phyloP scores from a whole-genome alignment of 495 filamentous ascomycete species.

The Xylaria grammica region DNA sequence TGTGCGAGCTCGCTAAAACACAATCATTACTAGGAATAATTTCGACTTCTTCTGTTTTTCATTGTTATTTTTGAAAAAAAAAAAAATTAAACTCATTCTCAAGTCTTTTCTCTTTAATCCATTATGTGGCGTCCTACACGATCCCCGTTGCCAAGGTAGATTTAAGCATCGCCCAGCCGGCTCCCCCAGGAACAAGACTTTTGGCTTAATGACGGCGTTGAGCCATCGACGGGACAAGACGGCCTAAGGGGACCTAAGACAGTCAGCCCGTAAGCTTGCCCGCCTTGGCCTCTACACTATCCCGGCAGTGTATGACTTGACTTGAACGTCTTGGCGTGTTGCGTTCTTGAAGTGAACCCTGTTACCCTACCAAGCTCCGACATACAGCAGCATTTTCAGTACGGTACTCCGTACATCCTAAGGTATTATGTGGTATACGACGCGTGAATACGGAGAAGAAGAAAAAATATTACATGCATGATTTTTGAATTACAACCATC shows the following conservation, averaged over 20 bases:
- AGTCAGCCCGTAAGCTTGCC: slow-evolving; percentile 14
- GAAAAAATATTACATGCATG: background rate
- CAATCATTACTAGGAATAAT: background rate
- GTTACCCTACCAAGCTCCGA: slow-evolving; percentile 7
- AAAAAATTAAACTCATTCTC: no score
- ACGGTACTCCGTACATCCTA: no score
- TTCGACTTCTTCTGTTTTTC: no score
- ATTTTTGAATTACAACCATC: background rate
- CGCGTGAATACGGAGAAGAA: no score
- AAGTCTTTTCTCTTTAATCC: background rate
- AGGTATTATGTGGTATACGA: no score
- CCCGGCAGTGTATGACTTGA: slow-evolving; percentile 6
- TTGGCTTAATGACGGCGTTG: slow-evolving; percentile 19
- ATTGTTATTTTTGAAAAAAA: no score
- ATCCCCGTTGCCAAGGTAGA: background rate
- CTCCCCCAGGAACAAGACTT: slow-evolving; percentile 15
- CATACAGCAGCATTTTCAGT: background rate
- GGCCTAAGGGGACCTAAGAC: slow-evolving; percentile 8
- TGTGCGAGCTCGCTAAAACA: background rate
- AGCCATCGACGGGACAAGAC: slow-evolving; percentile 14
- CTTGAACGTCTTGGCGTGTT: slow-evolving; percentile 4
- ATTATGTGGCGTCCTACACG: background rate
- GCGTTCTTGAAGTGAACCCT: slow-evolving; percentile 2
- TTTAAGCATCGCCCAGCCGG: slow-evolving; percentile 18
- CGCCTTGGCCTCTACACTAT: slow-evolving; percentile 15